Percentiles rank a stretch among this genome's conserved stretches.
phyloP scores from a whole-genome alignment of 768 basidiomycete species.

The Lentinula guzmanii region DNA sequence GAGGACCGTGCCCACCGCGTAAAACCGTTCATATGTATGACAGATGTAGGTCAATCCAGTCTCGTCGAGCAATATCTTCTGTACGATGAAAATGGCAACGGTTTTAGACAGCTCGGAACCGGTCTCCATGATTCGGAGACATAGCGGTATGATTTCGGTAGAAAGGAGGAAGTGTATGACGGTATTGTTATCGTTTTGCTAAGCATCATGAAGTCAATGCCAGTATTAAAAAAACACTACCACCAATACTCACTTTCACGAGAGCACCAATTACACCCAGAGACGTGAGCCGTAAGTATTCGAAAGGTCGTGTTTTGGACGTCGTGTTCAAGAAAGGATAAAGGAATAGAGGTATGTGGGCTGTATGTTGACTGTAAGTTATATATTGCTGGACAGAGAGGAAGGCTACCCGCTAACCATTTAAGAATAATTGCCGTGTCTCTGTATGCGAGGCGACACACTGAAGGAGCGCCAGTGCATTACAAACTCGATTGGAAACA shows the following conservation, averaged over 20 bases:
- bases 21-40: slow-evolving; percentile 99
- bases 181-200: slow-evolving; percentile 99
- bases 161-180: slow-evolving; percentile 99
- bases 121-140: slow-evolving; percentile 99
- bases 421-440: slow-evolving; percentile 91
- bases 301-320: slow-evolving; percentile 98
- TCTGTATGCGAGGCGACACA: slow-evolving; percentile 98
- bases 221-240: not conserved
- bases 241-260: slow-evolving; percentile 69
- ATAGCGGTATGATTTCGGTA: slow-evolving; percentile 99
- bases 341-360: slow-evolving; percentile 96
- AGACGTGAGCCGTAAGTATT: slow-evolving; percentile 97
- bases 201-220: slow-evolving; percentile 1
- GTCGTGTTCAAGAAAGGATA: slow-evolving; percentile 99
- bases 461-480: slow-evolving; percentile 94
- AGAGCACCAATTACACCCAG: slow-evolving; percentile 99
- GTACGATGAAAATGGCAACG: slow-evolving; percentile 99
- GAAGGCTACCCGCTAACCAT: slow-evolving; percentile 47
- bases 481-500: slow-evolving; percentile 97
- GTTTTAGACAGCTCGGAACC: slow-evolving; percentile 98
- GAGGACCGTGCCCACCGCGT: slow-evolving; percentile 96
- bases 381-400: not conserved
- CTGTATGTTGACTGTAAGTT: slow-evolving; percentile 33
- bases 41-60: slow-evolving; percentile 98
- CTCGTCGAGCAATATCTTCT: slow-evolving; percentile 96